Evolutionary conservation across 2,329 filamentous ascomycete genomes (phyloP).

Genomic region (Graphilbum fragrans): DNA sequence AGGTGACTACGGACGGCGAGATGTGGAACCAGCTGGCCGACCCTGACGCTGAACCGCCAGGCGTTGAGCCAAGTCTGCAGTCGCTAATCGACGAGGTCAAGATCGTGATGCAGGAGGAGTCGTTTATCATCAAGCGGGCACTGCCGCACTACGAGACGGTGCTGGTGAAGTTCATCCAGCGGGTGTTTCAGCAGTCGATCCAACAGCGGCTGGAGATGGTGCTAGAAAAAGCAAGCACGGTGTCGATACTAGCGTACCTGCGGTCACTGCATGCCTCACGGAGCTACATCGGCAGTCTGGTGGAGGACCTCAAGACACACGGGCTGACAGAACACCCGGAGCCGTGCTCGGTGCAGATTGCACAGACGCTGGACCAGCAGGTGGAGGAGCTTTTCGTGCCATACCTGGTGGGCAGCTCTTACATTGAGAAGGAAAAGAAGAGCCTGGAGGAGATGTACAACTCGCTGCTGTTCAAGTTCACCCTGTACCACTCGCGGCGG

Average conservation of each 20-base stretch:
- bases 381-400: constrained; percentile 68
- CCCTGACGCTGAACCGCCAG: constrained; percentile 82
- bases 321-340: constrained; percentile 93
- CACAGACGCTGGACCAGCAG: constrained; percentile 61
- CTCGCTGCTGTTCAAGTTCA: constrained; percentile 90
- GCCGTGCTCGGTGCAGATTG: constrained; percentile 73
- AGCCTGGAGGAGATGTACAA: constrained; percentile 74
- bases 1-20: constrained; percentile 61
- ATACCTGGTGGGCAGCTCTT: constrained; percentile 56
- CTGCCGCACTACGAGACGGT: constrained; percentile 97
- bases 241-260: constrained; percentile 86
- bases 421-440: constrained; percentile 57
- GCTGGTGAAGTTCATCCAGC: constrained; percentile 81
- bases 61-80: constrained; percentile 84
- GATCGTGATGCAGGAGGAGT: constrained; percentile 93
- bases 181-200: constrained; percentile 95
- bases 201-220: constrained; percentile 95
- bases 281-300: constrained; percentile 73
- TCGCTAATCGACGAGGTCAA: constrained; percentile 88
- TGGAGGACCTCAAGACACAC: constrained; percentile 89
- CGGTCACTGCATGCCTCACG: constrained; percentile 83
- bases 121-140: constrained; percentile 88
- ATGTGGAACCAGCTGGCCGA: constrained; percentile 90
- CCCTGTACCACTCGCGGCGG: constrained; percentile 78
- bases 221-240: constrained; percentile 80